phyloP scores from a whole-genome alignment of 2,329 filamentous ascomycete species.

The Drechslera avenae region DNA sequence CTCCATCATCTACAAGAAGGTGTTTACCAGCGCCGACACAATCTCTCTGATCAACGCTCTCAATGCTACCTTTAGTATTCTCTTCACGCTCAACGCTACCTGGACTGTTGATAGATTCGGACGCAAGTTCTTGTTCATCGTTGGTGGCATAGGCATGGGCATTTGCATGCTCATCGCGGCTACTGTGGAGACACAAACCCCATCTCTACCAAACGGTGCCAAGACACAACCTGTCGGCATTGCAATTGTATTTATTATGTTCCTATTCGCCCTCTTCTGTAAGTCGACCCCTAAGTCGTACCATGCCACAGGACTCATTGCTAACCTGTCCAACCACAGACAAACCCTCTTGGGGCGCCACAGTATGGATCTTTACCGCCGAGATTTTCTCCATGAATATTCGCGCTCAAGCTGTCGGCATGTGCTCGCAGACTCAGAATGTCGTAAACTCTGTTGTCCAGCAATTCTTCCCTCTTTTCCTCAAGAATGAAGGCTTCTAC shows the following conservation, averaged over 20 bases:
- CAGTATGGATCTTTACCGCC: conserved; percentile 73
- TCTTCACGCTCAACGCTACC: conserved; percentile 74
- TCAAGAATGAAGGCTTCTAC: conserved; percentile 63
- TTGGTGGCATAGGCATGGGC: conserved; percentile 71
- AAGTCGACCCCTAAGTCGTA: conserved; percentile 31
- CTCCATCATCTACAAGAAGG: conserved; percentile 74
- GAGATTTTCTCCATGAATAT: conserved; percentile 75
- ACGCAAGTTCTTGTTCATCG: conserved; percentile 70
- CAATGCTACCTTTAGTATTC: conserved; percentile 73
- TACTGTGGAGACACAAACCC: conserved; percentile 63
- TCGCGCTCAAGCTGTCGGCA: conserved; percentile 72
- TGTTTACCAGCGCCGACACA: conserved; percentile 60
- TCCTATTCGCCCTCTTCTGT: conserved; percentile 69
- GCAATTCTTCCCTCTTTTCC: conserved; percentile 72
- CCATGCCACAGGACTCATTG: conserved; percentile 26
- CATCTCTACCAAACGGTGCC: conserved; percentile 54
- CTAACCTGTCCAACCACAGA: conserved; percentile 45
- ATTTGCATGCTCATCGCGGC: conserved; percentile 72
- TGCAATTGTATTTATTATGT: conserved; percentile 70
- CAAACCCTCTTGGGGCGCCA: conserved; percentile 72
- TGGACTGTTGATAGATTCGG: conserved; percentile 77
- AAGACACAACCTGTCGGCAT: conserved; percentile 68
- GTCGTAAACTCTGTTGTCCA: conserved; percentile 71
- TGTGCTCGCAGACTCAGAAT: conserved; percentile 63
- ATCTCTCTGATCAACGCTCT: conserved; percentile 76